phyloP scores from a whole-genome alignment of 495 filamentous ascomycete species.

The Sordaria brevicollis region DNA sequence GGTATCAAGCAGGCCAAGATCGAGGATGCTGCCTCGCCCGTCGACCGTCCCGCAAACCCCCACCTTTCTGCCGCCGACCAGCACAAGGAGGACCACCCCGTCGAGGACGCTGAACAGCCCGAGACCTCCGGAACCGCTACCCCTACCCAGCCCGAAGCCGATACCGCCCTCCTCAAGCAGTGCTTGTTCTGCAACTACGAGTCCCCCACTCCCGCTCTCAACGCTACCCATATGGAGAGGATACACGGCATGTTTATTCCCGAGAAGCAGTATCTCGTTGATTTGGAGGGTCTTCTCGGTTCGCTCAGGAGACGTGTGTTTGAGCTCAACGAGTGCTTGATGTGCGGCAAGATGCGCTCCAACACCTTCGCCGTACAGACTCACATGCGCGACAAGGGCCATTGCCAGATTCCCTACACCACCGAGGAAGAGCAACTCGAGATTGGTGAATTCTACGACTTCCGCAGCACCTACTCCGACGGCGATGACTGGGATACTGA shows the following conservation, averaged over 20 bases:
- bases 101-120: conserved; percentile 24
- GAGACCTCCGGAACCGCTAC: conserved; percentile 6
- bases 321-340: conserved; percentile 64
- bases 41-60: conserved; percentile 46
- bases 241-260: conserved; percentile 95
- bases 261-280: conserved; percentile 67
- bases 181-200: conserved; percentile 89
- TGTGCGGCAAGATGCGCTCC: conserved; percentile 68
- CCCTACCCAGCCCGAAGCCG: conserved; percentile 10
- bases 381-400: conserved; percentile 93
- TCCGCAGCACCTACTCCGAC: conserved; percentile 88
- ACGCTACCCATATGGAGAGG: conserved; percentile 80
- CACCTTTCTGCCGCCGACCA: conserved; percentile 40
- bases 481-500: conserved; percentile 51
- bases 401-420: conserved; percentile 92
- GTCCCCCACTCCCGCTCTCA: conserved; percentile 60
- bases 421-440: conserved; percentile 85
- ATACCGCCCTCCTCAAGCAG: conserved; percentile 41
- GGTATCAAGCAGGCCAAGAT: conserved; percentile 64
- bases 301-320: conserved; percentile 63
- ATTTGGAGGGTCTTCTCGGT: conserved; percentile 71
- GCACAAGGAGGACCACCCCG: conserved; percentile 27
- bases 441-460: conserved; percentile 97
- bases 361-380: conserved; percentile 69
- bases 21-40: conserved; percentile 43